Evolutionary conservation across 495 filamentous ascomycete species (phyloP), one percentile per base, ranked within the genome.

Genomic region (Cairneyella variabilis): DNA sequence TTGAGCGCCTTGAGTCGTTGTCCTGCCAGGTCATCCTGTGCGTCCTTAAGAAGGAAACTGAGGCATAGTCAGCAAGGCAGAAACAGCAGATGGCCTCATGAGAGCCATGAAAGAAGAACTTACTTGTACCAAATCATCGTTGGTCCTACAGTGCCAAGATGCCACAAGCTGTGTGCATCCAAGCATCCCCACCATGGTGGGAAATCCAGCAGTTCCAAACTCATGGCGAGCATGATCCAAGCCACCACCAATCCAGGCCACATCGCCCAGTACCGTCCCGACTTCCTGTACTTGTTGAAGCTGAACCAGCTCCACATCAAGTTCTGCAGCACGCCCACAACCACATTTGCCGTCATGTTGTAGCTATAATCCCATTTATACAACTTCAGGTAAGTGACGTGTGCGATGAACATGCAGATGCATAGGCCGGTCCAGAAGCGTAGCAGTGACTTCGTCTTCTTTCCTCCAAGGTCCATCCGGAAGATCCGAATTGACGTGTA

Each of bases 81-180:
- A 48, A 53, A 5, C 54, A 42, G 25, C 38, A 12, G 21, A n/a
- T 23, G 4, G 10, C 16, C 22, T 16, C 7, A 2, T 36, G 21
- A 37, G 41, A 32, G 18, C 18, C 22, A 8, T 1, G 17, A 20
- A 14, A 25, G 16, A 34, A 16, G 28, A 2, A 83, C 91, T 79
- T 72, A 97, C 93, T 87, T 88, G 66, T 98, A 98, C 88, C 89
- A 97, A 79, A 92, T 82, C 34, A 92, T 75, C 6, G 91, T 88
- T 25, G 93, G 93, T 45, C 79, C 78, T 41, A 98, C 91, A 1
- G 93, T 98, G 32, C 89, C 89, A 53, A 93, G 66, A 79, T 98
- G 93, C 93, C 93, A 98, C 53, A 98, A 69, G 59, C 88, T 91
- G 76, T 98, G 93, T 17, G 93, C 93, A 78, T 98, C 93, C 34